Evolutionary conservation across 2,329 filamentous ascomycete species (phyloP).

Genomic region (Coleophoma cylindrospora): DNA sequence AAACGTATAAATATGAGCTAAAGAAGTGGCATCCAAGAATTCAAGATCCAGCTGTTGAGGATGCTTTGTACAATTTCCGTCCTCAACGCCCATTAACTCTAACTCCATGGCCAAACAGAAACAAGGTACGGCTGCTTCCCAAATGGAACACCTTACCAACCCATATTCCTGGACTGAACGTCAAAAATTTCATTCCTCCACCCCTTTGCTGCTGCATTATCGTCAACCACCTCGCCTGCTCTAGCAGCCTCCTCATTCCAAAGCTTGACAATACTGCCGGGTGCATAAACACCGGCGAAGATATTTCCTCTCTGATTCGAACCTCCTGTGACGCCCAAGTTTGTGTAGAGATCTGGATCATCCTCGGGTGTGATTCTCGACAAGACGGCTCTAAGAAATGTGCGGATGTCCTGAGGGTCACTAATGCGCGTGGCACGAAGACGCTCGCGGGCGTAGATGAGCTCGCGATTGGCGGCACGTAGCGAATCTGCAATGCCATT

Average conservation of each 20-base stretch:
- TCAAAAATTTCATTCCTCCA: conserved; percentile 88
- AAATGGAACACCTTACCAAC: not conserved
- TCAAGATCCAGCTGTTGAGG: too few species aligned
- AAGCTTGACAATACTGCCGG: conserved; percentile 82
- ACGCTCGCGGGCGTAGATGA: conserved; percentile 81
- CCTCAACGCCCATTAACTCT: too few species aligned
- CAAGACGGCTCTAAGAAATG: conserved; percentile 78
- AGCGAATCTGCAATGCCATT: conserved; percentile 65
- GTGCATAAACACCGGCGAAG: conserved; percentile 82
- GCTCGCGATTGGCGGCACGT: conserved; percentile 73
- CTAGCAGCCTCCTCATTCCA: conserved; percentile 75
- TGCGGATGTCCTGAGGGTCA: conserved; percentile 72
- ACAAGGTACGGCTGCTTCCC: not conserved
- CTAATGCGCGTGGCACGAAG: conserved; percentile 81
- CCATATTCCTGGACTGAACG: conserved; percentile 20
- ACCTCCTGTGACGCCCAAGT: conserved; percentile 60
- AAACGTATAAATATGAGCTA: too few species aligned
- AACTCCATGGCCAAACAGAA: too few species aligned
- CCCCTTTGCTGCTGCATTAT: conserved; percentile 48
- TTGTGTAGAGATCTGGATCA: conserved; percentile 71
- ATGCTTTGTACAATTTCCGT: too few species aligned
- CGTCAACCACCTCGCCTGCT: conserved; percentile 70
- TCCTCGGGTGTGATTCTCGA: conserved; percentile 67
- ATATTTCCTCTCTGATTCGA: conserved; percentile 52
- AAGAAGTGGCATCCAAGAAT: too few species aligned